These are phyloP conservation scores for Melastoma candidum DNA, from an alignment of 441 rosid species.

Conservation along the genomic window DNA sequence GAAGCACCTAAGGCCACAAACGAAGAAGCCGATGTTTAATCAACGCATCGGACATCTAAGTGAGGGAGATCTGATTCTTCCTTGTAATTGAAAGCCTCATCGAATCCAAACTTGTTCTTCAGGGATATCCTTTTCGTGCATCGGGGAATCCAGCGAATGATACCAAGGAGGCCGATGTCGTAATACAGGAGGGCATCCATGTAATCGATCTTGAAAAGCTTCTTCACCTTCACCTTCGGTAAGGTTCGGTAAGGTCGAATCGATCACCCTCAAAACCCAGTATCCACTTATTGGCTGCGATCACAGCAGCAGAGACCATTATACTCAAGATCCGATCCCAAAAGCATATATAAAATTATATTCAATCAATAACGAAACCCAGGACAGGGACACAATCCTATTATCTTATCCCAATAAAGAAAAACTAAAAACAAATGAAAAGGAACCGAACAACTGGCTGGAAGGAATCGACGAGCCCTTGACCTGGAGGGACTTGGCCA, in stretches of 20 bases:
- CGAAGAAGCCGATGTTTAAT: no score
- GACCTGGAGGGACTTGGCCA: slow-evolving; percentile 15
- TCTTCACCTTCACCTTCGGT: slow-evolving; percentile 15
- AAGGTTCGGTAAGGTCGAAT: slow-evolving; percentile 22
- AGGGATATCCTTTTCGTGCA: slow-evolving; percentile 8
- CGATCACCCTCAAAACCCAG: slow-evolving; percentile 9
- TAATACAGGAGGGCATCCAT: slow-evolving; percentile 28
- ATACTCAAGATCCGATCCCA: no score
- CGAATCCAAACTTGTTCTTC: slow-evolving; percentile 22
- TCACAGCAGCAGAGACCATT: no score
- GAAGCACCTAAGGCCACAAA: slow-evolving; percentile 17
- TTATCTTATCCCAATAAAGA: no score
- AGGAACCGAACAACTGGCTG: slow-evolving; percentile 1
- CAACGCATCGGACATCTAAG: no score
- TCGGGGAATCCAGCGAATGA: not conserved
- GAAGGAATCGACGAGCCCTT: slow-evolving; percentile 11
- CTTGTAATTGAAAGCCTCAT: slow-evolving; percentile 32
- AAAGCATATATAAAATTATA: no score
- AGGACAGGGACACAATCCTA: no score
- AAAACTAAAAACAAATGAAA: not conserved
- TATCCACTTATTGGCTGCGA: no score
- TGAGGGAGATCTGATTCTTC: slow-evolving; percentile 19
- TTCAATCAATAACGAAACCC: no score
- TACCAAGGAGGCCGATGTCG: slow-evolving; percentile 41
- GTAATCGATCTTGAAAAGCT: slow-evolving; percentile 14